phyloP scores from a whole-genome alignment of 2,329 filamentous ascomycete genomes.

The Beauveria sp. region DNA sequence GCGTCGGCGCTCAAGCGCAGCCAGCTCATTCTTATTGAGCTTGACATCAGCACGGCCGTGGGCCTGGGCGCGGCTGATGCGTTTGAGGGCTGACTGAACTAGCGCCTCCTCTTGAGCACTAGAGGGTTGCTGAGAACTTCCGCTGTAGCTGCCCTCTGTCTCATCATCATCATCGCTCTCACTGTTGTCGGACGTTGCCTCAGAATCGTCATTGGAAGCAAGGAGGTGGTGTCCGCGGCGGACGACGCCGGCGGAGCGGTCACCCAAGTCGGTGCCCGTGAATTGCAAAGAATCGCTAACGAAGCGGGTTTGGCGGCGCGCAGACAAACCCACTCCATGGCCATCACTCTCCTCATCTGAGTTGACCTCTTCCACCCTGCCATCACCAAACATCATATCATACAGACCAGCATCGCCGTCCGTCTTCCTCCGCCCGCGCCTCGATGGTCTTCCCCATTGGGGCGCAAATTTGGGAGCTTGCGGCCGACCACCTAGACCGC shows the following conservation, averaged over 20 bases:
- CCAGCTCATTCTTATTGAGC: constrained; percentile 71
- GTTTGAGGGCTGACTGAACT: constrained; percentile 69
- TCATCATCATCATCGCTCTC: constrained; percentile 34
- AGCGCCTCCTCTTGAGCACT: constrained; percentile 65
- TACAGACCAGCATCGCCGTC: constrained; percentile 36
- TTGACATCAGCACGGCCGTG: constrained; percentile 73
- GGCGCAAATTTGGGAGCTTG: constrained; percentile 93
- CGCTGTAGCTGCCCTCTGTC: constrained; percentile 41
- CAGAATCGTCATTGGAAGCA: constrained; percentile 29
- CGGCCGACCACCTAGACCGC: constrained; percentile 99
- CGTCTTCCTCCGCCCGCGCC: constrained; percentile 65
- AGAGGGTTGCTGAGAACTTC: constrained; percentile 46
- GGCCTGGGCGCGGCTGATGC: constrained; percentile 70
- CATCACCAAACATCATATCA: constrained; percentile 27
- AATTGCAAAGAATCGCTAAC: constrained; percentile 53
- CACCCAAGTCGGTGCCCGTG: constrained; percentile 51
- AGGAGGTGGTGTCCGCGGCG: constrained; percentile 31
- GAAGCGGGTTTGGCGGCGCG: constrained; percentile 40
- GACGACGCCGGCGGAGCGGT: constrained; percentile 27
- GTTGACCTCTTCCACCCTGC: constrained; percentile 59
- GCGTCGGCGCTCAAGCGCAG: constrained; percentile 63
- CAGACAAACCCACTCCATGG: constrained; percentile 45
- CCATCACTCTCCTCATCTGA: constrained; percentile 50
- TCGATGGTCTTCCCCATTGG: constrained; percentile 99
- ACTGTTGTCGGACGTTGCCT: constrained; percentile 19